Conservation (phyloP, 1,284 basidiomycete genomes). For the Malassezia yamatoensis region DNA sequence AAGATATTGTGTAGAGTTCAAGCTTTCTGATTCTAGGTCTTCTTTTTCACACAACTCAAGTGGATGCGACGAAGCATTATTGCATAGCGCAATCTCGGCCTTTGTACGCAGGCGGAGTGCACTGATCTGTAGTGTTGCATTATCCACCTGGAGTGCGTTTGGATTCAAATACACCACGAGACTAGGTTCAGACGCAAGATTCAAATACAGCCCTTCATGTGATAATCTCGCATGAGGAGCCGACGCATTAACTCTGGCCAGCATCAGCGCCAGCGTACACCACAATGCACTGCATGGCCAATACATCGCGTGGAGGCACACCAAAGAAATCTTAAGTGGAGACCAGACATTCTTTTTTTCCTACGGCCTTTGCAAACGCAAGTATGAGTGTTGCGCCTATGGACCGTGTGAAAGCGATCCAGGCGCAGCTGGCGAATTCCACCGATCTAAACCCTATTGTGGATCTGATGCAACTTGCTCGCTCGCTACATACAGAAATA, state of each 20-base stretch:
- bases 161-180: constrained; percentile 9
- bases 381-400: background rate
- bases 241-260: background rate
- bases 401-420: constrained; percentile 11
- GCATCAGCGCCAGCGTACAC: background rate
- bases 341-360: background rate
- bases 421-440: constrained; percentile 6
- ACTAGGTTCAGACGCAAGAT: background rate
- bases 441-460: constrained; percentile 17
- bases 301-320: background rate
- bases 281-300: background rate
- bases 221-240: constrained; percentile 1
- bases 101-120: background rate
- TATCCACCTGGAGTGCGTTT: background rate
- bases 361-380: background rate
- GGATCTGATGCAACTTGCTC: background rate
- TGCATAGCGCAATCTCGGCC: background rate
- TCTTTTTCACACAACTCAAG: constrained; percentile 8
- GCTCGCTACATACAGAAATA: background rate
- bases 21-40: background rate
- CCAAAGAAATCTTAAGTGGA: background rate
- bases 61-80: background rate
- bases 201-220: constrained; percentile 9
- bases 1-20: background rate
- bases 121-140: background rate